Conservation (phyloP, 208 protist genomes). For the Trichomonas gallinae region DNA sequence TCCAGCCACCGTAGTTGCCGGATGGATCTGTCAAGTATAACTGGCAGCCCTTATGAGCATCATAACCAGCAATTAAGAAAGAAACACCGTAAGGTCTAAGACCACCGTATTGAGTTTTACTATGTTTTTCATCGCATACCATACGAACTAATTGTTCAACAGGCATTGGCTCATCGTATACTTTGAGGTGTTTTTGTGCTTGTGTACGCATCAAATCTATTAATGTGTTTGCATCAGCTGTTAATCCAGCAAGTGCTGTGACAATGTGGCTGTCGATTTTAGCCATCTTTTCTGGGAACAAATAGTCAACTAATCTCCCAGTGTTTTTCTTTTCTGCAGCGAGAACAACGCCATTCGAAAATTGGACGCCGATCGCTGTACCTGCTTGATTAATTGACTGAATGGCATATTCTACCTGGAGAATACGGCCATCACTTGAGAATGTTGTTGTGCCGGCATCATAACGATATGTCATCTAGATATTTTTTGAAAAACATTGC, state of each 20-base stretch:
- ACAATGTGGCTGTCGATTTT: slow-evolving; percentile 66
- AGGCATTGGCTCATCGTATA: slow-evolving; percentile 55
- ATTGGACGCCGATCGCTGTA: slow-evolving; percentile 82
- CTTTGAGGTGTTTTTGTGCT: slow-evolving; percentile 73
- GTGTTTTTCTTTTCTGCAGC: slow-evolving; percentile 82
- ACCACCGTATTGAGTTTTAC: slow-evolving; percentile 94
- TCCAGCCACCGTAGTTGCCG: slow-evolving; percentile 64
- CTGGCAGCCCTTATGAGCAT: slow-evolving; percentile 90
- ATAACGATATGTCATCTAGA: neutral
- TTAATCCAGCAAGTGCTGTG: slow-evolving; percentile 86
- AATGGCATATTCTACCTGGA: slow-evolving; percentile 97
- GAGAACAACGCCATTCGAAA: slow-evolving; percentile 64
- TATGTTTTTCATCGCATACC: slow-evolving; percentile 92
- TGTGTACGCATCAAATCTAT: slow-evolving; percentile 76
- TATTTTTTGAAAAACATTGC: no score
- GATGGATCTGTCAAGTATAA: slow-evolving; percentile 64
- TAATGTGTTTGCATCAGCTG: slow-evolving; percentile 94
- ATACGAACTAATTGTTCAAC: slow-evolving; percentile 84
- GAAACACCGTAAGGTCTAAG: slow-evolving; percentile 93
- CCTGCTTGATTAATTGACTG: slow-evolving; percentile 92
- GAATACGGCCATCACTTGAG: slow-evolving; percentile 55
- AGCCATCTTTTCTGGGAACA: slow-evolving; percentile 92
- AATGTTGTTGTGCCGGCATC: slow-evolving; percentile 22
- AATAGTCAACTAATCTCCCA: slow-evolving; percentile 80
- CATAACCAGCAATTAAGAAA: slow-evolving; percentile 93